A percentile compares a stretch with the other conserved stretches of the same genome.
Evolutionary conservation across 1,139 yeast species (phyloP).

Genomic region (Scheffersomyces cryptocercus): DNA sequence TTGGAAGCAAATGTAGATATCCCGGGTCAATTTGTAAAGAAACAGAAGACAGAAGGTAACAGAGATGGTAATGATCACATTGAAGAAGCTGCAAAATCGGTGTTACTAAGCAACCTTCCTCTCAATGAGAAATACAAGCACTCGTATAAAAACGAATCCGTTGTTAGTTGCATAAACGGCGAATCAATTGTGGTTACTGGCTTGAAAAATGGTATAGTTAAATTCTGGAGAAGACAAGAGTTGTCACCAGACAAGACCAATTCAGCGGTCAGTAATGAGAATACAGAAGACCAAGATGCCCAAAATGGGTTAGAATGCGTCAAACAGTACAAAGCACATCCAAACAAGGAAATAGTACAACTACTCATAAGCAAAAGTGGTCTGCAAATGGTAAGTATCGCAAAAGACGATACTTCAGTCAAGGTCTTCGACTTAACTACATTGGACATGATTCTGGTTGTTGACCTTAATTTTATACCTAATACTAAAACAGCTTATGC

Average conservation of each 20-base stretch:
- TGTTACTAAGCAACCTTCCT: neutral
- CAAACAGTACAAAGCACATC: constrained; percentile 37
- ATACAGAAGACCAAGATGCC: constrained; percentile 8
- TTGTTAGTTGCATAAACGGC: constrained; percentile 9
- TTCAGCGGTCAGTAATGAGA: neutral
- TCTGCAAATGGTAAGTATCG: constrained; percentile 29
- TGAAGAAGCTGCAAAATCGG: too few relatives aligned
- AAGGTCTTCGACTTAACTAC: constrained; percentile 41
- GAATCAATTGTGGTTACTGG: constrained; percentile 30
- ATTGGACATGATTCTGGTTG: constrained; percentile 42
- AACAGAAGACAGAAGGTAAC: too few relatives aligned
- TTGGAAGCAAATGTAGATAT: too few relatives aligned
- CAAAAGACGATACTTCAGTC: constrained; percentile 25
- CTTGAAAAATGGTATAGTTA: constrained; percentile 40
- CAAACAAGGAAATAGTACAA: constrained; percentile 12
- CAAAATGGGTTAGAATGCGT: constrained; percentile 30
- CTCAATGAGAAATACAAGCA: constrained; percentile 8
- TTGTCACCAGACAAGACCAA: neutral
- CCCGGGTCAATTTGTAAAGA: too few relatives aligned
- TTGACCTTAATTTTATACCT: constrained; percentile 25
- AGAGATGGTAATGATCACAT: too few relatives aligned
- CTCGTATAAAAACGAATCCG: constrained; percentile 10
- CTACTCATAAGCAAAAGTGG: constrained; percentile 17
- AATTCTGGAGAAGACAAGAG: constrained; percentile 36
- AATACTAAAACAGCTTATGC: constrained; percentile 8